Base-by-base conservation (phyloP, 192 early-diverging fungal genomes). In the Chytriomyces sp. region DNA sequence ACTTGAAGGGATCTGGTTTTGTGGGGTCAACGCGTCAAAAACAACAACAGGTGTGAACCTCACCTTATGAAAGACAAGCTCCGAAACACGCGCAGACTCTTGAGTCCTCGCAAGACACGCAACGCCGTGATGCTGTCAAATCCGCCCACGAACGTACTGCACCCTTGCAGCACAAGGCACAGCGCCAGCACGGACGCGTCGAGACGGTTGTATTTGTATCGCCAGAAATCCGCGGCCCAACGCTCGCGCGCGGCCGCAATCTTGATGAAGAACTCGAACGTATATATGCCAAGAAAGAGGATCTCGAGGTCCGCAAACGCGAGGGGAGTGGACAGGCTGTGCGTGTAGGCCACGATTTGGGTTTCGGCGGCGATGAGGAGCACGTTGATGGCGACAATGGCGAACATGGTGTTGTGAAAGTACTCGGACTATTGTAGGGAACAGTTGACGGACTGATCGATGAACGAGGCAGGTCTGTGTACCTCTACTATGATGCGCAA, bases 1-100 rank as follows among this genome's bases (percentile, higher is more conserved):
- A 85, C 72, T 61, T 84, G 72, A 6, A 84, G 69, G 34, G 66
- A n/a, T 62, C 77, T 79, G 31, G 30, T 53, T 52, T 53, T 31
- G 19, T 30, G 25, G 0, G 7, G n/a, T 63, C 6, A n/a, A 3
- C 7, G 19, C 60, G 30, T 1, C 31, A 12, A 10, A 22, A 72
- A 41, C 7, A 60, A 56, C 70, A 10, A 31, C 5, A 26, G 8
- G 37, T 33, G 14, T 36, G 1, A 56, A 22, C 38, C 14, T 0
- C 28, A 60, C 59, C 69, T 25, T 39, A 52, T 60, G 38, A 71
- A 71, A 37, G 59, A 61, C 8, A 71, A 25, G 1, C 4, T 41
- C 6, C 70, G 70, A 71, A 71, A 71, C 2, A 41, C 59, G 1
- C 70, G 31, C 28, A 71, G 41, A 17, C 38, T 17, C 32, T 41